phyloP scores from a whole-genome alignment of 768 basidiomycete species.

The Tricholoma bakamatsutake region DNA sequence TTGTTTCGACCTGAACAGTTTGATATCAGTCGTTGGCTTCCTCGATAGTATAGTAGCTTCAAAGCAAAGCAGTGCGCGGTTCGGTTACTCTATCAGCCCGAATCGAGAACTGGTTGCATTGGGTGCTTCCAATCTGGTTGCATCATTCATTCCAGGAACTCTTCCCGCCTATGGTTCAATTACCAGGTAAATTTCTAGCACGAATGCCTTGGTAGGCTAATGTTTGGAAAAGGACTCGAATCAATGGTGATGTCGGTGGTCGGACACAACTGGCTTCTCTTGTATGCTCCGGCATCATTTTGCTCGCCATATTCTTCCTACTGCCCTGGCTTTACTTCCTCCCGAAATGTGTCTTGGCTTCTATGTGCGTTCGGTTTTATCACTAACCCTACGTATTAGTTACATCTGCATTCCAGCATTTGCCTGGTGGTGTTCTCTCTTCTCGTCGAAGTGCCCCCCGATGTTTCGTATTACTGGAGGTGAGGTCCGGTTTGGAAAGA shows the following conservation, averaged over 20 bases:
- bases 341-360: slow-evolving; percentile 86
- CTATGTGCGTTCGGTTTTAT: slow-evolving; percentile 52
- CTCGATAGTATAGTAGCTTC: slow-evolving; percentile 94
- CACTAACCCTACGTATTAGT: not conserved
- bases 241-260: slow-evolving; percentile 86
- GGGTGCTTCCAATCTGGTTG: slow-evolving; percentile 75
- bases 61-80: slow-evolving; percentile 84
- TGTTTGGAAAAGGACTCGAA: slow-evolving; percentile 51
- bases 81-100: slow-evolving; percentile 83
- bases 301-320: slow-evolving; percentile 86
- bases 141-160: slow-evolving; percentile 81
- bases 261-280: slow-evolving; percentile 87
- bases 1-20: slow-evolving; percentile 28
- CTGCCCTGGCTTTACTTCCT: slow-evolving; percentile 81
- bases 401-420: slow-evolving; percentile 45
- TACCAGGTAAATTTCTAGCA: slow-evolving; percentile 55
- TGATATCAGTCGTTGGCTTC: slow-evolving; percentile 84
- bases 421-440: slow-evolving; percentile 81
- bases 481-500: slow-evolving; percentile 24
- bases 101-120: slow-evolving; percentile 96
- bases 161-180: slow-evolving; percentile 93
- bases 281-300: slow-evolving; percentile 64
- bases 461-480: slow-evolving; percentile 81
- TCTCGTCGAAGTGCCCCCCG: slow-evolving; percentile 81
- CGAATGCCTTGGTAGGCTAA: not conserved